These are phyloP conservation scores for Venturia carpophila DNA, from an alignment of 2,329 filamentous ascomycete species.

Conservation along the genomic window DNA sequence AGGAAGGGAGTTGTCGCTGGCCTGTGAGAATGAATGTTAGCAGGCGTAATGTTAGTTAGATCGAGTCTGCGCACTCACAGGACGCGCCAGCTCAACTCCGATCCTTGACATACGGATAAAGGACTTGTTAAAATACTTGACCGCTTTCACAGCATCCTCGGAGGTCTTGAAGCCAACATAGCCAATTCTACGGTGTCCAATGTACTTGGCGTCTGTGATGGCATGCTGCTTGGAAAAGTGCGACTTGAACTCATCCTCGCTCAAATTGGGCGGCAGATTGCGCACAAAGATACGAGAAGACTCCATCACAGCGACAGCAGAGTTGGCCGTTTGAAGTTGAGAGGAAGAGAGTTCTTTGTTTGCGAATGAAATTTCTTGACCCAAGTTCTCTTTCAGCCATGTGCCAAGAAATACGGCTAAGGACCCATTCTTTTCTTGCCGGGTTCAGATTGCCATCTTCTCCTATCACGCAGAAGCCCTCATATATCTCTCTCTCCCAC, in stretches of 20 bases:
- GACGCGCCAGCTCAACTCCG: conserved; percentile 75
- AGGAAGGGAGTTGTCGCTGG: conserved; percentile 15
- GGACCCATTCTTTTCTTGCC: not conserved
- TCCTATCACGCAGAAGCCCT: not conserved
- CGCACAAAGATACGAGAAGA: conserved; percentile 67
- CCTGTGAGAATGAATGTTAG: conserved; percentile 11
- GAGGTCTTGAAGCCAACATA: conserved; percentile 88
- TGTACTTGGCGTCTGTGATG: conserved; percentile 87
- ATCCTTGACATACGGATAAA: conserved; percentile 97
- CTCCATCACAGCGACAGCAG: not conserved
- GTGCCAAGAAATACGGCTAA: not conserved
- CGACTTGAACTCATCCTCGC: conserved; percentile 75
- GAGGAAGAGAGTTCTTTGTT: not conserved
- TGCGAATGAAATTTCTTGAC: not conserved
- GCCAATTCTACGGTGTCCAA: conserved; percentile 82
- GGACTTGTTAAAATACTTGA: conserved; percentile 91
- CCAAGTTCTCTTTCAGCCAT: not conserved
- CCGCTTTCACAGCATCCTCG: conserved; percentile 71
- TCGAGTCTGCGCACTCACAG: conserved; percentile 47
- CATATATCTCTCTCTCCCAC: not conserved
- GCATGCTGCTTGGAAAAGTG: conserved; percentile 74
- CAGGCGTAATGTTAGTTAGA: conserved; percentile 18
- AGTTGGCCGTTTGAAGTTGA: not conserved
- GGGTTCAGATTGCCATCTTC: not conserved
- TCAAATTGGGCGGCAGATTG: conserved; percentile 75